Evolutionary conservation across 345 rosid species (phyloP).

Genomic region (Anastatica hierochuntica): DNA sequence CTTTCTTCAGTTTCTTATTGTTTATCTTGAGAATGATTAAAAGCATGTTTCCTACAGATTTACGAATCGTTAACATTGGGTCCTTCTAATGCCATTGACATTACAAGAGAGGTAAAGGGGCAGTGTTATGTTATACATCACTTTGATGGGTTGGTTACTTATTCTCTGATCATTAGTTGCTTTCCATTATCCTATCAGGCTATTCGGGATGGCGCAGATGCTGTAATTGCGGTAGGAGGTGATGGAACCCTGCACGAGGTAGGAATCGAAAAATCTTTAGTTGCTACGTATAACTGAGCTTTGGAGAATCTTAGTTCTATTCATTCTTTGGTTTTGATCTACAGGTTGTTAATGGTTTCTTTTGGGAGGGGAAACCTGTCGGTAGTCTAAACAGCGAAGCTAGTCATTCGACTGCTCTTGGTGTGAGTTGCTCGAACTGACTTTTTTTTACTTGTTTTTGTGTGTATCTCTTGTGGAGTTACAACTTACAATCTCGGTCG

Average conservation of each 20-base stretch:
- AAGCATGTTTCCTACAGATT: too few relatives aligned
- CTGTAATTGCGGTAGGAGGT: constrained; percentile 98
- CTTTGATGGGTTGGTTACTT: constrained; percentile 7
- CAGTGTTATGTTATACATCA: background rate
- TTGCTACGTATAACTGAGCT: constrained; percentile 1
- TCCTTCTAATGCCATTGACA: constrained; percentile 87
- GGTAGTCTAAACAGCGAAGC: constrained; percentile 35
- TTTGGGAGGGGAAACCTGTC: constrained; percentile 69
- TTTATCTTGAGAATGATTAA: background rate
- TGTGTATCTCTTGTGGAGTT: background rate
- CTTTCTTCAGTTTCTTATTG: background rate
- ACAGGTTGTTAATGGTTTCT: constrained; percentile 95
- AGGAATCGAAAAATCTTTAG: background rate
- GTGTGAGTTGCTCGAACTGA: constrained; percentile 45
- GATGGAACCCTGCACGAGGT: constrained; percentile 99
- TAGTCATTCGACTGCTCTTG: constrained; percentile 66
- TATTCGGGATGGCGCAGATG: constrained; percentile 84
- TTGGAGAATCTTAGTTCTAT: background rate
- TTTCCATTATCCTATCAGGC: constrained; percentile 38
- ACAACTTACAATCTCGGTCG: background rate
- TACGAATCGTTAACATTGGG: constrained; percentile 80
- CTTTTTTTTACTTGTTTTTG: background rate
- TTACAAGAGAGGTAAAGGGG: constrained; percentile 78
- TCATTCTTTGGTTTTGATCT: constrained; percentile 5
- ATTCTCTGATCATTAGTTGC: background rate